Conservation (phyloP, 2,329 filamentous ascomycete genomes). For the Chlorencoelia australis region DNA sequence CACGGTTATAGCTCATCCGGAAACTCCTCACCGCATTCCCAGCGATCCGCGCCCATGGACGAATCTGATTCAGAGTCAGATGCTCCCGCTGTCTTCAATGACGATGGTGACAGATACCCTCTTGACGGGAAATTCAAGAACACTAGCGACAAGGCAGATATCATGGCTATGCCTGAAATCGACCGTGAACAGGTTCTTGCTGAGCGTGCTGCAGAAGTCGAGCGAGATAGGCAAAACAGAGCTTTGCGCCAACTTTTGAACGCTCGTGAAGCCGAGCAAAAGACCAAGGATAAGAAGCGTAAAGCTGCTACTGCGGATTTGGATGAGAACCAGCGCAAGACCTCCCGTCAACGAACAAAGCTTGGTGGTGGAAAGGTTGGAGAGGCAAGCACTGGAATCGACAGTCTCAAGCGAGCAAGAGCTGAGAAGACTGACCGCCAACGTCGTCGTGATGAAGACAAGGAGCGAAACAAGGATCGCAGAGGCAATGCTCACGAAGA, state of each 20-base stretch:
- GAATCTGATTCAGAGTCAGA: conserved; percentile 76
- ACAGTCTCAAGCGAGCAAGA: conserved; percentile 51
- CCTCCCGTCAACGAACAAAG: conserved; percentile 60
- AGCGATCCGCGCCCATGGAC: conserved; percentile 80
- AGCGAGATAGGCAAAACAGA: conserved; percentile 71
- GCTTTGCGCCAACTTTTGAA: conserved; percentile 69
- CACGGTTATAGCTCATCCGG: conserved; percentile 65
- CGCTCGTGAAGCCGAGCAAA: conserved; percentile 54
- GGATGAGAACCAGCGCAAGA: conserved; percentile 68
- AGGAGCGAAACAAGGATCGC: conserved; percentile 40
- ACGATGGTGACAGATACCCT: conserved; percentile 62
- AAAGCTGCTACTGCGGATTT: conserved; percentile 71
- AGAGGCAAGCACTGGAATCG: conserved; percentile 63
- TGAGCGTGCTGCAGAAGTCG: conserved; percentile 73
- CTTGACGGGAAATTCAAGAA: conserved; percentile 79
- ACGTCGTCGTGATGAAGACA: conserved; percentile 52
- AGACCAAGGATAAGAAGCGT: conserved; percentile 51
- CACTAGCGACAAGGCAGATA: conserved; percentile 62
- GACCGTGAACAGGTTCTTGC: conserved; percentile 85
- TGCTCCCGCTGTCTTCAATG: conserved; percentile 35
- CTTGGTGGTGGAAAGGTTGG: conserved; percentile 55
- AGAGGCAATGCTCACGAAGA: conserved; percentile 37
- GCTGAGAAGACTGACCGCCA: conserved; percentile 56
- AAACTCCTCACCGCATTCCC: conserved; percentile 61
- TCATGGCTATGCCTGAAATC: conserved; percentile 81